Conservation (phyloP, 306 rosid genomes). For the Vigna trinervia region DNA sequence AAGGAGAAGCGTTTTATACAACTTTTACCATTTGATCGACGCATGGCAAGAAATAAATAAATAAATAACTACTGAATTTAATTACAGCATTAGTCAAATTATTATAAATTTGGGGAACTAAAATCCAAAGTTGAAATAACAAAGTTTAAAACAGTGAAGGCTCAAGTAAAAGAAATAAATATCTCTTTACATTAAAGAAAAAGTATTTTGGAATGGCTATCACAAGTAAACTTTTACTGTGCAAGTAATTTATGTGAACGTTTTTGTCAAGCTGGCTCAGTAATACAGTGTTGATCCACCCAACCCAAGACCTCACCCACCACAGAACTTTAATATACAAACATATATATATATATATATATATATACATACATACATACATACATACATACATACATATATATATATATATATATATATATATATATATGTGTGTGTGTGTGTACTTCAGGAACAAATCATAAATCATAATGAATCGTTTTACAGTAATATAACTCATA, state of each 20-base stretch:
- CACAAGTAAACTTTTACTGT: conserved; percentile 30
- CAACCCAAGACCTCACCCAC: conserved; percentile 26
- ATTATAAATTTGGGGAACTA: conserved; percentile 8
- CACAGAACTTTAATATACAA: not conserved
- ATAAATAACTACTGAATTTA: not conserved
- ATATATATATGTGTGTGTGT: no score
- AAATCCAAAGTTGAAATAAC: not conserved
- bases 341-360: no score
- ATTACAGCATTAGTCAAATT: not conserved
- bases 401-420: no score
- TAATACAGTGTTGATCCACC: not conserved
- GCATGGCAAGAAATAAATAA: conserved; percentile 11
- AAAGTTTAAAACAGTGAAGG: conserved; percentile 13
- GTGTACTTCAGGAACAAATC: not conserved
- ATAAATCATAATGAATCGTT: conserved; percentile 14
- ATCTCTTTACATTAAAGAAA: conserved; percentile 2
- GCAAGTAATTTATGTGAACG: conserved; percentile 7
- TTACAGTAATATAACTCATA: conserved; percentile 9
- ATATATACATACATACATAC: no score
- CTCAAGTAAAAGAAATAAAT: not conserved
- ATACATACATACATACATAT: no score
- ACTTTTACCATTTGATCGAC: not conserved
- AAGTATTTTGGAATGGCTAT: not conserved
- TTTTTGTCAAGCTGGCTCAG: conserved; percentile 27
- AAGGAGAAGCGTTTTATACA: not conserved